Conservation (phyloP, 1,284 basidiomycete genomes). For the Austroboletus olivaceoglutinosus region DNA sequence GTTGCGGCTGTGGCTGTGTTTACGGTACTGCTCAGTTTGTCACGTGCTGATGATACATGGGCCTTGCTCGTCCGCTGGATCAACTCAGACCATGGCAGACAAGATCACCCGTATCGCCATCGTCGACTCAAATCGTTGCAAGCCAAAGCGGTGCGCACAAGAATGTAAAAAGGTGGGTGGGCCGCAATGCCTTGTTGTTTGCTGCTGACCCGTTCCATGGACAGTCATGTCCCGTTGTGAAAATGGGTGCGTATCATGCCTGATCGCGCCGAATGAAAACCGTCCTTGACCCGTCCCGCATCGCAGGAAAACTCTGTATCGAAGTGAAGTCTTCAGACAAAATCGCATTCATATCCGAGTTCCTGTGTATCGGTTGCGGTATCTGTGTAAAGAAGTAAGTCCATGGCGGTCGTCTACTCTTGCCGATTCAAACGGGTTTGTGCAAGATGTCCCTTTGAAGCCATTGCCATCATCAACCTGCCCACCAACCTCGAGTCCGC, state of each 20-base stretch:
- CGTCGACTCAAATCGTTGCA: slow-evolving; percentile 90
- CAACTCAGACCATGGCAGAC: slow-evolving; percentile 68
- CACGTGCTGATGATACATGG: slow-evolving; percentile 17
- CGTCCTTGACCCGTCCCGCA: neutral
- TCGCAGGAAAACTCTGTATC: slow-evolving; percentile 89
- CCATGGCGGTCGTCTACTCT: slow-evolving; percentile 2
- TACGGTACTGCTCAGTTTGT: neutral
- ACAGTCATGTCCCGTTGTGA: slow-evolving; percentile 94
- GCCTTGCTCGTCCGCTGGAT: too few relatives aligned
- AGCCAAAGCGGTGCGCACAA: slow-evolving; percentile 88
- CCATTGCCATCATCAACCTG: slow-evolving; percentile 95
- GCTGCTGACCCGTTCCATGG: slow-evolving; percentile 4
- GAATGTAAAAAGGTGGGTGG: slow-evolving; percentile 82
- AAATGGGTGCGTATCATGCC: slow-evolving; percentile 74
- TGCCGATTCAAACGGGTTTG: slow-evolving; percentile 5
- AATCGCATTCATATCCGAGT: slow-evolving; percentile 97
- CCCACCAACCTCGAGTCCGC: slow-evolving; percentile 93
- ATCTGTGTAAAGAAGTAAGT: slow-evolving; percentile 97
- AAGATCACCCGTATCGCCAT: slow-evolving; percentile 96
- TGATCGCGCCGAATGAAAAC: slow-evolving; percentile 3
- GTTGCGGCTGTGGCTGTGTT: slow-evolving; percentile 11
- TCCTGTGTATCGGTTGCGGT: slow-evolving; percentile 96
- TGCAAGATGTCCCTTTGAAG: slow-evolving; percentile 91
- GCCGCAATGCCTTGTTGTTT: neutral
- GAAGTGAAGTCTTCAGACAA: slow-evolving; percentile 93